Evolutionary conservation across 306 rosid species (phyloP).

Genomic region (Sphenostylis stenocarpa): DNA sequence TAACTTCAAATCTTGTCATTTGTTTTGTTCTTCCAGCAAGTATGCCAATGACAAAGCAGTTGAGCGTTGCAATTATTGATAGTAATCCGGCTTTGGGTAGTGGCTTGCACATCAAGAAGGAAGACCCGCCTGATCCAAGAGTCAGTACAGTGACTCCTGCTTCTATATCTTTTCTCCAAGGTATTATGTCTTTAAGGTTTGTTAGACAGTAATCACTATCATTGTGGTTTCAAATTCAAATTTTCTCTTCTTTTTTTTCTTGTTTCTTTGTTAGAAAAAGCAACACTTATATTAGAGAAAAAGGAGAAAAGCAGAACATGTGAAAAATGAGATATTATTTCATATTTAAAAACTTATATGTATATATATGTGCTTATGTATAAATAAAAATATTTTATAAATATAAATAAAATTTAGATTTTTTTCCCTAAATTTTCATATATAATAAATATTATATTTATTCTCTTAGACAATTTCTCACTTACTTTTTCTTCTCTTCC

Average conservation of each 20-base stretch:
- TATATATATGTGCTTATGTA: too few species aligned
- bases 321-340: background rate
- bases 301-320: background rate
- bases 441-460: too few species aligned
- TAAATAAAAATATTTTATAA: too few species aligned
- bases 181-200: conserved; percentile 44
- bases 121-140: conserved; percentile 87
- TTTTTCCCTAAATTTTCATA: too few species aligned
- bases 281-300: background rate
- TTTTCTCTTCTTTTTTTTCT: background rate
- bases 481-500: too few species aligned
- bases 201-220: conserved; percentile 1
- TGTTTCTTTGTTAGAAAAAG: background rate
- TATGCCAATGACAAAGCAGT: conserved; percentile 85
- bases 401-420: too few species aligned
- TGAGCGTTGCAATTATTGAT: conserved; percentile 91
- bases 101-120: conserved; percentile 58
- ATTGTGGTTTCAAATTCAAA: background rate
- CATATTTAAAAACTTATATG: too few species aligned
- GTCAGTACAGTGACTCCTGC: conserved; percentile 95
- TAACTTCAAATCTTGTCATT: background rate
- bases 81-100: conserved; percentile 78
- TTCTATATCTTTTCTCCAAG: conserved; percentile 78
- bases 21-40: conserved; percentile 60
- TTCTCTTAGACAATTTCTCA: too few species aligned